Base-by-base conservation (phyloP, 768 basidiomycete species). In the Serendipita sp. region DNA sequence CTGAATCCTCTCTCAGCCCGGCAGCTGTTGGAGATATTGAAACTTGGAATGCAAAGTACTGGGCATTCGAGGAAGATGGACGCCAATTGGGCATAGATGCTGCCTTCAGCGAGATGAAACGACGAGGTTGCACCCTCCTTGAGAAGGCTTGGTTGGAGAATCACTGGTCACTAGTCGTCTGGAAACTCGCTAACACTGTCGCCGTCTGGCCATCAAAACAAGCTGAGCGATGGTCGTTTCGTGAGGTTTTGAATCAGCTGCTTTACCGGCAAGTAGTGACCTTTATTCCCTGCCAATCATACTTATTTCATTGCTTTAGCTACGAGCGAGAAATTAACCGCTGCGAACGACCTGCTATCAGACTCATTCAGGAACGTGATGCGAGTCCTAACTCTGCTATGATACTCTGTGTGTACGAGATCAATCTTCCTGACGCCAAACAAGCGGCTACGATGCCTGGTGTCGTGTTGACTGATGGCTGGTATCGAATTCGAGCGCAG, bases 381-480 rank as follows among this genome's bases (percentile, higher is more conserved):
- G 83, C 85, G 0, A 80, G 90, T 0, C 78, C 91, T 1, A 77
- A 83, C 1, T 78, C 80, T 28, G 90, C 94, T 0, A 85, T 96
- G 82, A 79, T 93, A 1, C 78, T 99, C 2, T 89, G 88, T 69
- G 79, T 99, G 1, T 87, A 90, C 1, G 78, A 79, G 30, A 82
- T 98, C 41, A 72, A 72, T 3, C 85, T 82, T 82, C 73, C 77
- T 4, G 70, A 77, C 33, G 66, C 66, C 20, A 72, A 71, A 2
- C 64, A 72, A 2, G 71, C 74, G 26, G 74, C 77, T 0, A 78
- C 31, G 60, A 71, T 20, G 67, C 80, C 85, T 0, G 81, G 84
- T 66, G 72, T 99, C 3, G 96, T 97, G 72, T 74, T 98, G n/a
- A 93, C 92, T 0, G 96, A 99, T 70, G 96, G 96, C 14, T 99